Base-by-base conservation (phyloP, 2,329 filamentous ascomycete genomes). In the Paramyrothecium roridum region DNA sequence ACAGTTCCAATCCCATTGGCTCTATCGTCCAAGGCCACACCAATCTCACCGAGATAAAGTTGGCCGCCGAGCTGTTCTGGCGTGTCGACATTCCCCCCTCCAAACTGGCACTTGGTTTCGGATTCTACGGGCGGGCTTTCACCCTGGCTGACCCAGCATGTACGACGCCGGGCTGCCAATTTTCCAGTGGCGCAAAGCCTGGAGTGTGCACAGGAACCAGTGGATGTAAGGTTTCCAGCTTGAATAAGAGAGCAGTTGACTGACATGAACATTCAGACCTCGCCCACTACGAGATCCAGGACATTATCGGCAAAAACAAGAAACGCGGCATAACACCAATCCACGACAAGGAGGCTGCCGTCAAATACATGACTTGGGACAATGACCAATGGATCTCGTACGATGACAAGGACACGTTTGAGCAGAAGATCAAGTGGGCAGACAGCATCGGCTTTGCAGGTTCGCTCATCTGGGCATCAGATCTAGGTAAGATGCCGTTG, bases 41-140 rank as follows among this genome's bases (percentile, higher is more conserved):
- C 0, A 76, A 79, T 55, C 53, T 77, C 8, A 74, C 73, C 6
- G 74, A 78, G 54, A 77, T 77, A 30, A 63, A 75, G 8, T 21
- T 56, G 1, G 65, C 65, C 0, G 55, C 77, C 1, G 70, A 77
- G 4, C 70, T 79, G 1, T 59, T 81, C 3, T 79, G 77, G 75
- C 67, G 73, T 12, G 71, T 66, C 26, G 60, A 70, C 20, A 63
- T 81, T 4, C 57, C 65, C 2, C 71, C 78, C 0, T 46, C 54
- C 1, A 74, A 78, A 43, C 64, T 81, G 7, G 65, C 64, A 8
- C 56, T 81, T 10, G 78, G 77, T 1, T 34, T 73, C 16, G 74
- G 68, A 1, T 78, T 75, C 55, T 79, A 79, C 55, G 76, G 75
- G 2, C 53, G 62, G 45, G 45, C 58, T n/a, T 66, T 63, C 21